A percentile compares a stretch with the other conserved stretches of the same genome.
These are phyloP conservation scores for Pseudozyma tsukubaensis DNA, from an alignment of 1,284 basidiomycete species.

Conservation along the genomic window DNA sequence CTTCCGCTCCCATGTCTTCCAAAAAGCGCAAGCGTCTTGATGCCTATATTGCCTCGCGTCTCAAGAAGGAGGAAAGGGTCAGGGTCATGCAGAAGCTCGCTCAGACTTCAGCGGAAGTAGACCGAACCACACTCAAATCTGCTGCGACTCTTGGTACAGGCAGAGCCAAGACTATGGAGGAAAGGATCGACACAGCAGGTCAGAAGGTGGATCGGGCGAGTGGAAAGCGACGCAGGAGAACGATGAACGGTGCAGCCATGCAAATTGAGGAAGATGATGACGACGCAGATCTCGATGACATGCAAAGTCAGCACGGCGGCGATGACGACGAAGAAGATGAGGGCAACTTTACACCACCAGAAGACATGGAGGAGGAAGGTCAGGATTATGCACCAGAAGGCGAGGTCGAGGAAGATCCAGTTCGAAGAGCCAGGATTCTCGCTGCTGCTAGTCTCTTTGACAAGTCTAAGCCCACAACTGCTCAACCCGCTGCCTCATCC, in stretches of 20 bases:
- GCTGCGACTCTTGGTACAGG: slow-evolving; percentile 66
- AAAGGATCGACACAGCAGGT: slow-evolving; percentile 56
- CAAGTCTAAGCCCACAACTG: slow-evolving; percentile 17
- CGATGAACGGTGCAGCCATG: slow-evolving; percentile 45
- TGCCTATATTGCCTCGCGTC: slow-evolving; percentile 66
- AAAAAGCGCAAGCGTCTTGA: slow-evolving; percentile 69
- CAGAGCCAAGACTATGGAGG: slow-evolving; percentile 50
- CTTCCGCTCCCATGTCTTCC: slow-evolving; percentile 54
- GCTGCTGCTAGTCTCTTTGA: slow-evolving; percentile 47
- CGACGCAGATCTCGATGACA: slow-evolving; percentile 49
- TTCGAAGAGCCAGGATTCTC: slow-evolving; percentile 45
- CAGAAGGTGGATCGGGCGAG: slow-evolving; percentile 29
- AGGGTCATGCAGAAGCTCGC: slow-evolving; percentile 64
- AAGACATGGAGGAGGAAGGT: slow-evolving; percentile 40
- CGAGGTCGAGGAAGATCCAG: slow-evolving; percentile 50
- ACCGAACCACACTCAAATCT: slow-evolving; percentile 59
- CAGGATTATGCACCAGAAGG: slow-evolving; percentile 37
- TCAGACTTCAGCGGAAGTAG: slow-evolving; percentile 60
- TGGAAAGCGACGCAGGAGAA: slow-evolving; percentile 25
- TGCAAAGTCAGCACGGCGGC: slow-evolving; percentile 7
- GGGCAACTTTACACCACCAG: slow-evolving; percentile 30
- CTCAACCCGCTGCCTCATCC: slow-evolving; percentile 11
- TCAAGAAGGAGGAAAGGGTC: slow-evolving; percentile 66
- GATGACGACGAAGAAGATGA: slow-evolving; percentile 25
- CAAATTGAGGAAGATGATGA: slow-evolving; percentile 59